A percentile compares a stretch with the other conserved stretches of the same genome.
Evolutionary conservation across 176 grass and related monocot species (phyloP).

Genomic region (Eleusine indica): DNA sequence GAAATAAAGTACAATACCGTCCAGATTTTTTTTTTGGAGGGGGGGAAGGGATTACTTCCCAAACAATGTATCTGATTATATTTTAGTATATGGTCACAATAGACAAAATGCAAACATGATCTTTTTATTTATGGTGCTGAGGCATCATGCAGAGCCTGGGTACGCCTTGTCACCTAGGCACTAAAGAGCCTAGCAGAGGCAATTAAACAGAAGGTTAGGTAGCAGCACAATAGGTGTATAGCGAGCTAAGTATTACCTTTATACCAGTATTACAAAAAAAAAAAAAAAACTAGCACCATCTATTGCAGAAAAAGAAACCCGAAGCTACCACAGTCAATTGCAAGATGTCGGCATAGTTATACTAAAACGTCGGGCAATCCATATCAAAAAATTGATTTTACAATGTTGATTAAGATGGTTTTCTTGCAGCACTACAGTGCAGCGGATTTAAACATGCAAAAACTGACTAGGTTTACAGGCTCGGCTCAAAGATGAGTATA

Average conservation of each 20-base stretch:
- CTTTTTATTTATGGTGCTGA: not conserved
- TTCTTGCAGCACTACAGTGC: not conserved
- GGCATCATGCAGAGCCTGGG: not conserved
- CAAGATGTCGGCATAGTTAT: constrained; percentile 12
- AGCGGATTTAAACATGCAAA: not conserved
- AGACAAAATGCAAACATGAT: not conserved
- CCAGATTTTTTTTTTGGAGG: constrained; percentile 3
- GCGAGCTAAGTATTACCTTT: not conserved
- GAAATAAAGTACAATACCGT: constrained; percentile 27
- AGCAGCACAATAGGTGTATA: not conserved
- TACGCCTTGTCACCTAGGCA: not conserved
- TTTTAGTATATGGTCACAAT: not conserved
- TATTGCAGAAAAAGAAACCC: not conserved
- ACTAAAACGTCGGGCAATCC: not conserved
- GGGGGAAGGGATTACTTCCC: not conserved
- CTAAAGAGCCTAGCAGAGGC: not conserved
- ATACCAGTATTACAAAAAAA: not conserved
- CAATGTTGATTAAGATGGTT: not conserved
- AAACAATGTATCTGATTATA: not conserved
- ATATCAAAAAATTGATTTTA: not conserved
- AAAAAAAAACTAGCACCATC: not conserved
- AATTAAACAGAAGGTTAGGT: not conserved
- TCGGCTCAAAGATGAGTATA: not conserved
- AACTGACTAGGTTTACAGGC: not conserved
- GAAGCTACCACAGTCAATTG: constrained; percentile 8